Percentiles rank a stretch among this genome's conserved stretches.
These are phyloP conservation scores for Corylus avellana DNA, from an alignment of 306 rosid genomes.

Conservation along the genomic window DNA sequence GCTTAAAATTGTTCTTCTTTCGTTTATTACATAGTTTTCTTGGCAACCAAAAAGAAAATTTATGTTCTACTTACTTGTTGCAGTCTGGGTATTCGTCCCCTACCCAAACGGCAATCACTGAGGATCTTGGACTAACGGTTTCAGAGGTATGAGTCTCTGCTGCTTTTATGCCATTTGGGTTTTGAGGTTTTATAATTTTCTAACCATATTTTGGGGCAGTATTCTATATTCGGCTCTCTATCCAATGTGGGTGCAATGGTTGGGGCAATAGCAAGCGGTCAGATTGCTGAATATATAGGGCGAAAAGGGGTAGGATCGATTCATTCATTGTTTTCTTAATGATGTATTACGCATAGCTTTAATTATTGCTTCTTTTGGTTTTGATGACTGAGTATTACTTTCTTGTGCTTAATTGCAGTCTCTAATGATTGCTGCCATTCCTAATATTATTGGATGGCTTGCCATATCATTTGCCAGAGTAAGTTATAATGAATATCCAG, in stretches of 20 bases:
- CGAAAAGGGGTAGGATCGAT: slow-evolving; percentile 82
- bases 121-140: slow-evolving; percentile 77
- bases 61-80: slow-evolving; percentile 12
- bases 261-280: slow-evolving; percentile 98
- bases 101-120: slow-evolving; percentile 77
- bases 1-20: background rate
- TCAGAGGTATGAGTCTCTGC: slow-evolving; percentile 64
- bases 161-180: slow-evolving; percentile 7
- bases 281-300: slow-evolving; percentile 87
- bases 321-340: slow-evolving; percentile 7
- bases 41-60: background rate
- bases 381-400: slow-evolving; percentile 19
- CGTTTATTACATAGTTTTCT: background rate
- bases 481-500: slow-evolving; percentile 34
- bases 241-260: slow-evolving; percentile 98
- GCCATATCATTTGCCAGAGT: slow-evolving; percentile 84
- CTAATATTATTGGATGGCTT: slow-evolving; percentile 92
- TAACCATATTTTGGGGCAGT: slow-evolving; percentile 52
- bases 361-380: slow-evolving; percentile 6
- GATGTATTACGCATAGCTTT: slow-evolving; percentile 1
- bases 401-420: slow-evolving; percentile 60
- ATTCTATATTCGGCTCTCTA: slow-evolving; percentile 82
- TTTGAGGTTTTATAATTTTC: slow-evolving; percentile 8
- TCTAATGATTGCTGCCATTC: slow-evolving; percentile 88
- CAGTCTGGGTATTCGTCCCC: slow-evolving; percentile 94